Evolutionary conservation across 2,329 filamentous ascomycete species (phyloP), one percentile per base, ranked within the genome.

Genomic region (Diaporthe aspalathi): DNA sequence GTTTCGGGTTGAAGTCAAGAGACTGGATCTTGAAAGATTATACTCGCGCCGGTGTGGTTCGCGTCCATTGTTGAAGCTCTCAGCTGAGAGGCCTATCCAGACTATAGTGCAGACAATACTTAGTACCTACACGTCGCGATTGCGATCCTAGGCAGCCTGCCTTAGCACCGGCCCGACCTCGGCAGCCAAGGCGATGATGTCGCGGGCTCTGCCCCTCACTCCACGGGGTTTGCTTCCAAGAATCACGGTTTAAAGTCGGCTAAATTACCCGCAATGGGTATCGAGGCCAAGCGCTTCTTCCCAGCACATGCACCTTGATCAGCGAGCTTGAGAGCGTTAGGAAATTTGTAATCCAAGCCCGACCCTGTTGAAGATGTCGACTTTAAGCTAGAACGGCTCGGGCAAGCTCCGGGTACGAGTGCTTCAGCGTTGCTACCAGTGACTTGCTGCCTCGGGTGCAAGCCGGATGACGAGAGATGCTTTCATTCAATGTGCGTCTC

Each of bases 141-240:
- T 8, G 32, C 32, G 53, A 57, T 57, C 0, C 20, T 24, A 20
- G 20, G 53, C n/a, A 1, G 4, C 14, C 11, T 11, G 9, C 11
- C 32, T 35, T 35, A 35, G 32, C 20, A 50, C 45, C 29, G 29
- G 60, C n/a, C 60, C 60, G 45, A 65, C 29, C 27, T 49, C 57
- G 57, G 57, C 43, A 63, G 57, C 27, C 43, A 63, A 17, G 40
- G 22, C 11, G 24, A 35, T 32, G 57, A 32, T 4, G 60, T 63
- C 49, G 20, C 3, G 11, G 2, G 12, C 14, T 24, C 14, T 63
- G 1, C 60, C 57, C 57, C 57, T 62, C 57, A 62, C 35, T 14
- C 38, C 54, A 27, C 17, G 8, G n/a, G 27, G 24, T 17, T 24
- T 32, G 57, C 53, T 47, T 32, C 20, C 47, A 12, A 35, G 57